A percentile compares a stretch with the other conserved stretches of the same genome.
These are phyloP conservation scores for Trametes pubescens DNA, from an alignment of 1,284 basidiomycete species.

Conservation along the genomic window DNA sequence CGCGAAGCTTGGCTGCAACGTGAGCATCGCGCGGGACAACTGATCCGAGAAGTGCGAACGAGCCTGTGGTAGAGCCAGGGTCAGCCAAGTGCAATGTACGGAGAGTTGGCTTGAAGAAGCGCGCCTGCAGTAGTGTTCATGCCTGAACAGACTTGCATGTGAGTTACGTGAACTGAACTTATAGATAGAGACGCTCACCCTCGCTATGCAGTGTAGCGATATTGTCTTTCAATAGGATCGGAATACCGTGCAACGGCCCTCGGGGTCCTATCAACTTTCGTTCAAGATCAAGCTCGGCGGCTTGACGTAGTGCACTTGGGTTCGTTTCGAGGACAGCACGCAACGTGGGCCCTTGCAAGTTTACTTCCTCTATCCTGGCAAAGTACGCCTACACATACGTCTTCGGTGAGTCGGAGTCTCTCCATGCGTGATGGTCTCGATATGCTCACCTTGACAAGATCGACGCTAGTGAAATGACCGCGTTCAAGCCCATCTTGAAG, in stretches of 20 bases:
- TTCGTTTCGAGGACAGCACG: conserved; percentile 72
- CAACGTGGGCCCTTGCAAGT: conserved; percentile 65
- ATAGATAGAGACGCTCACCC: conserved; percentile 43
- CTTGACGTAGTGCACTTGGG: conserved; percentile 64
- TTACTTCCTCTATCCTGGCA: conserved; percentile 75
- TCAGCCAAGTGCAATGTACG: neutral
- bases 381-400: conserved; percentile 64
- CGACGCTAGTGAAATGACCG: conserved; percentile 66
- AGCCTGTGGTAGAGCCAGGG: conserved; percentile 40
- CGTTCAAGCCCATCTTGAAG: conserved; percentile 54
- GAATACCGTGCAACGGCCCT: conserved; percentile 73
- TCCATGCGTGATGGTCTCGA: neutral
- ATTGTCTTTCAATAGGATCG: conserved; percentile 71
- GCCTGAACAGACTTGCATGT: conserved; percentile 44
- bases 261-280: conserved; percentile 55
- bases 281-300: conserved; percentile 62
- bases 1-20: conserved; percentile 47
- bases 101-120: conserved; percentile 26
- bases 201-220: conserved; percentile 61
- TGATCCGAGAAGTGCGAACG: conserved; percentile 50
- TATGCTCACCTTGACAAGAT: conserved; percentile 63
- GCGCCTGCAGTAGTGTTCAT: conserved; percentile 67
- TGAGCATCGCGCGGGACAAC: conserved; percentile 52
- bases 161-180: neutral
- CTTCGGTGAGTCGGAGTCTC: neutral